Evolutionary conservation across 2,329 filamentous ascomycete genomes (phyloP).

Genomic region (Hypoxylon sp.): DNA sequence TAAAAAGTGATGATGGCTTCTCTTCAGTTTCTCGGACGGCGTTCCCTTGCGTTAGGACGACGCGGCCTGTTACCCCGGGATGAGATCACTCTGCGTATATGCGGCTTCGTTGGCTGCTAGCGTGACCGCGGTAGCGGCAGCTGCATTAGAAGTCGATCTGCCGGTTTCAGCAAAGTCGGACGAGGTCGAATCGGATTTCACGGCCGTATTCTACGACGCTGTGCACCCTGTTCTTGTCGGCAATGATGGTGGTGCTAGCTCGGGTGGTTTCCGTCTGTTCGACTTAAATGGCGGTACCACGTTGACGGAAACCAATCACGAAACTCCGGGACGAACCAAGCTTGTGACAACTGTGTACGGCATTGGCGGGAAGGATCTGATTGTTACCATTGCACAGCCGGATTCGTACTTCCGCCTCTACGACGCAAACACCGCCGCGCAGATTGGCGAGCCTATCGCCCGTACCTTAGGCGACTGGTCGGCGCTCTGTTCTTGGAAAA

Average conservation of each 20-base stretch:
- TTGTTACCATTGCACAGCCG: slow-evolving; percentile 59
- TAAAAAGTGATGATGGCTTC: slow-evolving; percentile 19
- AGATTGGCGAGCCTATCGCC: slow-evolving; percentile 52
- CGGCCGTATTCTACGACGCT: slow-evolving; percentile 56
- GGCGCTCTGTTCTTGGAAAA: slow-evolving; percentile 61
- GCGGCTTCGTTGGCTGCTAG: slow-evolving; percentile 28
- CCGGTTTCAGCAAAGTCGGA: slow-evolving; percentile 50
- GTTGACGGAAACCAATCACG: slow-evolving; percentile 52
- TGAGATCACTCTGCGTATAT: slow-evolving; percentile 23
- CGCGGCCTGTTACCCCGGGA: neutral
- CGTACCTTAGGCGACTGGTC: slow-evolving; percentile 62
- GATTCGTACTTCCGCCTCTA: slow-evolving; percentile 60
- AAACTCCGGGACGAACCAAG: slow-evolving; percentile 60
- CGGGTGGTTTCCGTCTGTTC: slow-evolving; percentile 59
- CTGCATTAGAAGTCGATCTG: slow-evolving; percentile 40
- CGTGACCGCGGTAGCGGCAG: slow-evolving; percentile 1
- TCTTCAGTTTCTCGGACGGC: neutral
- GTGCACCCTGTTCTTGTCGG: slow-evolving; percentile 57
- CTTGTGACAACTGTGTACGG: slow-evolving; percentile 57
- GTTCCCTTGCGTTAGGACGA: slow-evolving; percentile 5
- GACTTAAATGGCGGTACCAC: slow-evolving; percentile 50
- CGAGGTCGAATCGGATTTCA: slow-evolving; percentile 59
- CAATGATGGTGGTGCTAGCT: slow-evolving; percentile 60
- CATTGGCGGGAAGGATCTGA: slow-evolving; percentile 54
- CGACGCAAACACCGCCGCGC: slow-evolving; percentile 52